These are phyloP conservation scores for Actinomucor elegans DNA, from an alignment of 371 early-diverging fungal genomes.

Conservation along the genomic window DNA sequence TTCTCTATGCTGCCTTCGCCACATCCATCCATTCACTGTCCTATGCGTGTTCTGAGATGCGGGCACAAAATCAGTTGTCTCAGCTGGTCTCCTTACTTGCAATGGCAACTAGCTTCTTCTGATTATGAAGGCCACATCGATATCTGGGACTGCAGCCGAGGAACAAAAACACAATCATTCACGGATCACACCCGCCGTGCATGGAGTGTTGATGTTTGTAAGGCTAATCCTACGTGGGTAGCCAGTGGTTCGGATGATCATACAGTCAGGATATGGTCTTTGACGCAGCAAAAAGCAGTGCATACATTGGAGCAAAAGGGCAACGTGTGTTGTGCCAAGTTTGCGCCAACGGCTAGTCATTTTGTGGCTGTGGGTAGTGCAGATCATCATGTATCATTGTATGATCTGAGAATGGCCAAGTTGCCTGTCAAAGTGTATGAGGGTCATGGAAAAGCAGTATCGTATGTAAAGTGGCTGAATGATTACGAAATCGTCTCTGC, in stretches of 20 bases:
- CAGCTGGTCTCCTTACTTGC: constrained; percentile 85
- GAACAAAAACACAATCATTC: constrained; percentile 57
- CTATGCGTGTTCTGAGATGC: constrained; percentile 62
- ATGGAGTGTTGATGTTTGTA: constrained; percentile 88
- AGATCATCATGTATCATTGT: constrained; percentile 89
- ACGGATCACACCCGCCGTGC: constrained; percentile 88
- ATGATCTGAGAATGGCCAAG: constrained; percentile 75
- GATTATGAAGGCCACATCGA: constrained; percentile 90
- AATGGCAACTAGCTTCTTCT: constrained; percentile 77
- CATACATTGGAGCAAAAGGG: constrained; percentile 80
- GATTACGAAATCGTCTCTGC: constrained; percentile 78
- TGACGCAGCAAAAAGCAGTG: constrained; percentile 63
- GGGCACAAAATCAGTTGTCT: constrained; percentile 77
- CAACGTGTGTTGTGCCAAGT: constrained; percentile 91
- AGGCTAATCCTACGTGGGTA: constrained; percentile 72
- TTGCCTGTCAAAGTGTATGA: constrained; percentile 68
- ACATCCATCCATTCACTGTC: constrained; percentile 55
- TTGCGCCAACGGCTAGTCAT: constrained; percentile 74
- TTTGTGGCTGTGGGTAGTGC: constrained; percentile 75
- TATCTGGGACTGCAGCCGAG: constrained; percentile 80
- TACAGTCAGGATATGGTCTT: constrained; percentile 88
- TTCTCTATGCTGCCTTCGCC: constrained; percentile 54
- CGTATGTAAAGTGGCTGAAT: constrained; percentile 84
- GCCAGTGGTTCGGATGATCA: constrained; percentile 92
- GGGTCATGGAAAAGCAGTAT: constrained; percentile 91